phyloP scores from a whole-genome alignment of 768 basidiomycete species.

The Hirschioporus abietinus region DNA sequence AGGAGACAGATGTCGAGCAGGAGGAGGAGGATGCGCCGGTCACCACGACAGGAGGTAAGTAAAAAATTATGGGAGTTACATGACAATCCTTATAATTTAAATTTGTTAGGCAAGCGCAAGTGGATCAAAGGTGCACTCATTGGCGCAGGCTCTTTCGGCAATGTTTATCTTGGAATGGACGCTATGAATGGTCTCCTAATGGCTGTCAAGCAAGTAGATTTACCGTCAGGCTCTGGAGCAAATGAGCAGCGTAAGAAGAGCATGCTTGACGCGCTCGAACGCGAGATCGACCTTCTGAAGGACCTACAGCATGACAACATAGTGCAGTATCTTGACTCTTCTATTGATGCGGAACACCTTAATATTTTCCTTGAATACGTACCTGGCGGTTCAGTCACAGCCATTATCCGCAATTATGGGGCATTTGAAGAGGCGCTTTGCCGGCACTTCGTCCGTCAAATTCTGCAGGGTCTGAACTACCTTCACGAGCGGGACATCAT shows the following conservation, averaged over 20 bases:
- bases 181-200: slow-evolving; percentile 84
- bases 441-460: slow-evolving; percentile 89
- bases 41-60: slow-evolving; percentile 49
- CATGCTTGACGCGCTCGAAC: slow-evolving; percentile 88
- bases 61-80: not conserved
- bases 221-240: slow-evolving; percentile 74
- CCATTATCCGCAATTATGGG: slow-evolving; percentile 83
- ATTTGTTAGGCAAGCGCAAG: slow-evolving; percentile 50
- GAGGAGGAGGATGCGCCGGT: slow-evolving; percentile 43
- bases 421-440: slow-evolving; percentile 92
- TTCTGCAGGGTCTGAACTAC: slow-evolving; percentile 82
- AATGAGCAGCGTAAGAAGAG: slow-evolving; percentile 91
- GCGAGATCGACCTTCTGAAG: slow-evolving; percentile 91
- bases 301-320: slow-evolving; percentile 94
- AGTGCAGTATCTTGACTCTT: slow-evolving; percentile 97
- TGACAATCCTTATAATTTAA: slow-evolving; percentile 4
- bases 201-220: slow-evolving; percentile 97
- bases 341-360: slow-evolving; percentile 81
- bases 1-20: slow-evolving; percentile 29
- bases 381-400: slow-evolving; percentile 90
- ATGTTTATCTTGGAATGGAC: slow-evolving; percentile 95
- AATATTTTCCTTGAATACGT: slow-evolving; percentile 99
- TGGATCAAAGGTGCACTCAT: slow-evolving; percentile 98
- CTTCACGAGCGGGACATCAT: slow-evolving; percentile 93
- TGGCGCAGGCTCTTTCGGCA: slow-evolving; percentile 91